Percentiles rank a stretch among this genome's conserved stretches.
phyloP scores from a whole-genome alignment of 140 eudicot species.

The Artemisia princeps region DNA sequence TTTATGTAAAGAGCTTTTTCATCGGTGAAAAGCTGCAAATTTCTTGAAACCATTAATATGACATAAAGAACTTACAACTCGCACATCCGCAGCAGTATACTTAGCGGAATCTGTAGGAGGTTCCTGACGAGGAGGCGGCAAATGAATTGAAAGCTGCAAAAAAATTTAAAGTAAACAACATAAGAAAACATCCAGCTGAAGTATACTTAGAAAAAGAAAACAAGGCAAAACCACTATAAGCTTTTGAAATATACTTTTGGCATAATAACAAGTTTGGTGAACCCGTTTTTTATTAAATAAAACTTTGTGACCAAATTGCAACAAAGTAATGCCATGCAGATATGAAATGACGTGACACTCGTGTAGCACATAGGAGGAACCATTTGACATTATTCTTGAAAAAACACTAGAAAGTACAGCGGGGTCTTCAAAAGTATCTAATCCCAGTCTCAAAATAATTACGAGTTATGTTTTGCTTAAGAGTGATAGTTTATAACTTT shows the following conservation, averaged over 20 bases:
- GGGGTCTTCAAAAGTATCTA: too few species aligned
- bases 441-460: neutral
- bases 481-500: neutral
- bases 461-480: neutral
- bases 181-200: neutral
- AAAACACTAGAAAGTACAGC: neutral
- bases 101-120: conserved; percentile 72
- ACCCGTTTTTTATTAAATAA: neutral
- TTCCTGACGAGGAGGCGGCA: conserved; percentile 77
- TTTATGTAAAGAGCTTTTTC: neutral
- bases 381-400: neutral
- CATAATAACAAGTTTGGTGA: neutral
- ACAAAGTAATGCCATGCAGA: neutral
- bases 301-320: neutral
- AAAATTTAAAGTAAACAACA: neutral
- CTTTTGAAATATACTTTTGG: neutral
- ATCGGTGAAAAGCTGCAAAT: neutral
- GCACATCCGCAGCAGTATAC: conserved; percentile 97
- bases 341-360: neutral
- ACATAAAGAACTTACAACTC: conserved; percentile 63
- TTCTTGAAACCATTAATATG: neutral
- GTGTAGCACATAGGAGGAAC: conserved; percentile 2
- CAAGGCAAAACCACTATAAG: neutral
- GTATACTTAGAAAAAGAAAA: neutral
- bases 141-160: conserved; percentile 36